Percentiles rank a stretch among this genome's conserved stretches.
Conservation (phyloP, 768 basidiomycete genomes). For the Agaricus subrufescens region DNA sequence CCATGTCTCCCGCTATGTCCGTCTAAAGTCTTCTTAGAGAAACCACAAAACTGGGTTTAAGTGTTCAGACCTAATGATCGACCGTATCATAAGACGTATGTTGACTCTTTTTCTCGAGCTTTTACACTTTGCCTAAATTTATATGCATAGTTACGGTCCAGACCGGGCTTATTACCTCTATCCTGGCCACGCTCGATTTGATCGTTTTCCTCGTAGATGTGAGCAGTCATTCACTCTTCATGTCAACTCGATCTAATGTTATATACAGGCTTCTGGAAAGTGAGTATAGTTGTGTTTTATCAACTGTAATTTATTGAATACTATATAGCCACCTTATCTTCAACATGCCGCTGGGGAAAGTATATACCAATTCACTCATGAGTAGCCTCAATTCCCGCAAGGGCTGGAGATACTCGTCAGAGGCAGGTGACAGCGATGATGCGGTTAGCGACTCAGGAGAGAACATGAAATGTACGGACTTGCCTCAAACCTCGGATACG, state of each 20-base stretch:
- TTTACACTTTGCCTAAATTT: not conserved
- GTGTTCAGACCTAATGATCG: constrained; percentile 17
- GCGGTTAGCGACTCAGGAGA: not conserved
- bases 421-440: not conserved
- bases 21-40: constrained; percentile 6
- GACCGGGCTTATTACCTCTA: constrained; percentile 17
- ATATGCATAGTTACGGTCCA: constrained; percentile 16
- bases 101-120: not conserved
- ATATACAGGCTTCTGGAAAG: constrained; percentile 12
- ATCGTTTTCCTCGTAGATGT: constrained; percentile 19
- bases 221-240: not conserved
- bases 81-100: constrained; percentile 19
- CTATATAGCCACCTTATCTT: constrained; percentile 30
- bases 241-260: not conserved
- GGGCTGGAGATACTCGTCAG: constrained; percentile 21
- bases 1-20: not conserved
- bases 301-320: not conserved
- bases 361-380: constrained; percentile 38
- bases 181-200: constrained; percentile 16
- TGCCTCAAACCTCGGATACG: not conserved
- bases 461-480: not conserved
- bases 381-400: constrained; percentile 30
- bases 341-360: constrained; percentile 33
- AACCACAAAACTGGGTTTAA: constrained; percentile 19
- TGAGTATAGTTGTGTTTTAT: not conserved